Conservation (phyloP, 1,139 yeast genomes). For the Magnusiomyces fungicola region DNA sequence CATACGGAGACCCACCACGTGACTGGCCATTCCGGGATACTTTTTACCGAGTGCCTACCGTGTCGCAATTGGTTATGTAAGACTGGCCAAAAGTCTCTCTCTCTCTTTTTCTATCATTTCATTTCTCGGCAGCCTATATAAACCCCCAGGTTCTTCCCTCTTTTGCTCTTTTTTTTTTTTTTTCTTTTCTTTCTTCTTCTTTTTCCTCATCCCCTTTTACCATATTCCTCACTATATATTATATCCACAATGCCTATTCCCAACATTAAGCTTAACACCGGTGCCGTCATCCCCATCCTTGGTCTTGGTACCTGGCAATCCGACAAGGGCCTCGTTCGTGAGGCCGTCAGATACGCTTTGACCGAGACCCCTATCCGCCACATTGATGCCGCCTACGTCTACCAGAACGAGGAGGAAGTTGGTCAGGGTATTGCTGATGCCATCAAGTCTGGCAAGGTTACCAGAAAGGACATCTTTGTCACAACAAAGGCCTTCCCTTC, state of each 20-base stretch:
- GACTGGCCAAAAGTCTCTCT: no score
- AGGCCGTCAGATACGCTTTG: slow-evolving; percentile 23
- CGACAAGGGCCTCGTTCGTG: slow-evolving; percentile 33
- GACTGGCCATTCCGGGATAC: no score
- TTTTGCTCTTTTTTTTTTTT: background rate
- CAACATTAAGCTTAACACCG: slow-evolving; percentile 30
- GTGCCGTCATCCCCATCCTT: slow-evolving; percentile 40
- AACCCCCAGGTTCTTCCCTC: background rate
- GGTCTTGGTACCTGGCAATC: slow-evolving; percentile 61
- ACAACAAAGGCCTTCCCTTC: slow-evolving; percentile 80
- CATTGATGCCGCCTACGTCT: slow-evolving; percentile 54
- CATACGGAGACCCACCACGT: no score
- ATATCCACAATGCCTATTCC: slow-evolving; percentile 8
- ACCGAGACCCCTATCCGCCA: slow-evolving; percentile 47
- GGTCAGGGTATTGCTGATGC: slow-evolving; percentile 38
- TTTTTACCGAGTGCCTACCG: no score
- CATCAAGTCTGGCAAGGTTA: slow-evolving; percentile 20
- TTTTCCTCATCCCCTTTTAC: background rate
- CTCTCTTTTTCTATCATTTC: no score
- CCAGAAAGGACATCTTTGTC: slow-evolving; percentile 60
- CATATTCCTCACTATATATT: background rate
- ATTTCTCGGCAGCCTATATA: no score
- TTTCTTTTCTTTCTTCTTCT: background rate
- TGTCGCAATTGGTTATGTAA: no score
- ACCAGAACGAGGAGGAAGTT: slow-evolving; percentile 51